phyloP scores from a whole-genome alignment of 208 protist species.

The Acanthamoeba divionensis region DNA sequence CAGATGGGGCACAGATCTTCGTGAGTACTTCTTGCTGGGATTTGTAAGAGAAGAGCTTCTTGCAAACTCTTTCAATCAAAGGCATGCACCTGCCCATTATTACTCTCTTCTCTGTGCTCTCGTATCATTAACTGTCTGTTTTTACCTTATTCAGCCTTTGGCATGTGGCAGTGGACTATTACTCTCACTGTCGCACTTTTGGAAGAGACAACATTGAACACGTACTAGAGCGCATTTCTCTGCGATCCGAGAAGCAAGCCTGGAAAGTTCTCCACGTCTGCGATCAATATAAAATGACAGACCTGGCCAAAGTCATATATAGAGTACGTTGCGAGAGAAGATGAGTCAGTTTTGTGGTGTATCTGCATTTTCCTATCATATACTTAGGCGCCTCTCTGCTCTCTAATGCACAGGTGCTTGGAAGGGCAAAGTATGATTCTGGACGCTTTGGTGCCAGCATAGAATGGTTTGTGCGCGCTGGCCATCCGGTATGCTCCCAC shows the following conservation, averaged over 20 bases:
- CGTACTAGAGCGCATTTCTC: neutral
- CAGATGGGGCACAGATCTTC: neutral
- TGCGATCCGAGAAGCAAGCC: conserved; percentile 32
- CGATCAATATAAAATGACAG: conserved; percentile 14
- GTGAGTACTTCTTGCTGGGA: conserved; percentile 3
- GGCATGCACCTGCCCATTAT: neutral
- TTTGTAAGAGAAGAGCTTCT: conserved; percentile 38
- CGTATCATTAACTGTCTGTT: neutral
- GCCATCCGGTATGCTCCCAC: neutral
- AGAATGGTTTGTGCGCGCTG: conserved; percentile 38
- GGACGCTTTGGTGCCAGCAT: conserved; percentile 9
- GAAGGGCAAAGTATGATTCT: conserved; percentile 10
- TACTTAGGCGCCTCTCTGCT: too few species aligned
- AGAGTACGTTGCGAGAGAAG: neutral
- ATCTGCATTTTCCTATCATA: too few species aligned
- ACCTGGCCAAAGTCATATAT: conserved; percentile 25
- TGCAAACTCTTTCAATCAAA: neutral
- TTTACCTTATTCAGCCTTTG: neutral
- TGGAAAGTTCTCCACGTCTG: conserved; percentile 18
- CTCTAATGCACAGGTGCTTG: neutral
- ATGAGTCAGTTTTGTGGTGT: neutral
- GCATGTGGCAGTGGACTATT: neutral
- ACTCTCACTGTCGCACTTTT: conserved; percentile 16
- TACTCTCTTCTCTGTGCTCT: neutral
- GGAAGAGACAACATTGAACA: conserved; percentile 10